Base-by-base conservation (phyloP, 768 basidiomycete species). In the Podaxis pistillaris region DNA sequence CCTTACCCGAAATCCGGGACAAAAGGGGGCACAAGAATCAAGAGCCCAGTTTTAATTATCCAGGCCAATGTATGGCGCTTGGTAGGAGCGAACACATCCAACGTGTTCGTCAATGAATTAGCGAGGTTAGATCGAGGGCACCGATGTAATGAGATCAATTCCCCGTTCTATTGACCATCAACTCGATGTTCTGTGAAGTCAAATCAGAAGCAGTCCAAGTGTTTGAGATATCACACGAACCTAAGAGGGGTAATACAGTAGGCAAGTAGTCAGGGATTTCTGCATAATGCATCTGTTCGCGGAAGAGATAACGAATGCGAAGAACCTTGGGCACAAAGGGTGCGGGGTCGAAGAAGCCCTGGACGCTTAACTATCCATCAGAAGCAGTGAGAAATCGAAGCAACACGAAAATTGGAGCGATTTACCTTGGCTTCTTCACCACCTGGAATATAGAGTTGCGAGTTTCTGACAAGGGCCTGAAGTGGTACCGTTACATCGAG, bases 331-430 rank as follows among this genome's bases (percentile, higher is more conserved):
- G 74, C 59, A 83, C 79, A n/a, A 85, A 86, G 13, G 91, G 87
- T 17, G 88, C 87, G 60, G 91, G 90, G 76, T 96, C 94, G 70
- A 85, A 87, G 78, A 97, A 94, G n/a, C 94, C 94, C 69, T 92
- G 87, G 44, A 96, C 79, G 28, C 86, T 83, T 63, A 86, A 78
- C 91, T 90, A 66, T 65, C 24, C 61, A 62, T 57, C 38, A 56
- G 60, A 66, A 38, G 37, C 40, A 62, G 12, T 13, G 33, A 58
- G 49, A 46, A 53, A 60, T 55, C 17, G 28, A 41, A n/a, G 33
- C n/a, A n/a, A n/a, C 13, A 49, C n/a, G n/a, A 41, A 53, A 17
- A 59, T 36, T 60, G 24, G 28, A 59, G 37, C 22, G 38, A 50
- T 36, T 36, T 69, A 92, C 90, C 83, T 96, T 96, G 52, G 85